phyloP scores from a whole-genome alignment of 768 basidiomycete species.

The Antrodiella citrinella region DNA sequence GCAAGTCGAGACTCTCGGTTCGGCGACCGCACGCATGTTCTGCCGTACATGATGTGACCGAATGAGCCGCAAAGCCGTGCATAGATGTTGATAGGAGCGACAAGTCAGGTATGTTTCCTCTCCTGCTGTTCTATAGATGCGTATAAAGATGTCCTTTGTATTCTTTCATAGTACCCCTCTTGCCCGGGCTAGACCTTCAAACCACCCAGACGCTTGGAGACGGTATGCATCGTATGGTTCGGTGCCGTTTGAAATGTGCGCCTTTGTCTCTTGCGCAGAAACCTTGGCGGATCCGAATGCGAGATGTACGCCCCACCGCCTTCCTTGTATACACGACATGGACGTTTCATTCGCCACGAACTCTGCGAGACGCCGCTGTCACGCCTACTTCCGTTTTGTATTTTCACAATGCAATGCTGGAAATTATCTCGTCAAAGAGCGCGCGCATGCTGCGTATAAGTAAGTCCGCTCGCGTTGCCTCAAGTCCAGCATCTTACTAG shows the following conservation, averaged over 20 bases:
- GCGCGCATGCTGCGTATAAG: neutral
- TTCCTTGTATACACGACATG: neutral
- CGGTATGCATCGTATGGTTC: neutral
- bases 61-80: neutral
- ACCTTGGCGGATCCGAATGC: neutral
- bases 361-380: neutral
- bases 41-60: neutral
- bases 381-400: neutral
- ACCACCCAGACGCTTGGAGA: neutral
- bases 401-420: neutral
- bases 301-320: neutral
- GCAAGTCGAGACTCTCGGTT: neutral
- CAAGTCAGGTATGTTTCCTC: neutral
- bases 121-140: neutral
- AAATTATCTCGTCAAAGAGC: neutral
- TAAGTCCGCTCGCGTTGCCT: neutral
- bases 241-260: neutral
- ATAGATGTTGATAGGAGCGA: neutral
- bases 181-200: neutral
- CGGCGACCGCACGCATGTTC: neutral
- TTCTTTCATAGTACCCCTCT: neutral
- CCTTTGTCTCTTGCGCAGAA: neutral
- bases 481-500: neutral
- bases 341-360: neutral
- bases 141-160: neutral